phyloP scores from a whole-genome alignment of 371 early-diverging fungal genomes.

The Antonospora locustae region DNA sequence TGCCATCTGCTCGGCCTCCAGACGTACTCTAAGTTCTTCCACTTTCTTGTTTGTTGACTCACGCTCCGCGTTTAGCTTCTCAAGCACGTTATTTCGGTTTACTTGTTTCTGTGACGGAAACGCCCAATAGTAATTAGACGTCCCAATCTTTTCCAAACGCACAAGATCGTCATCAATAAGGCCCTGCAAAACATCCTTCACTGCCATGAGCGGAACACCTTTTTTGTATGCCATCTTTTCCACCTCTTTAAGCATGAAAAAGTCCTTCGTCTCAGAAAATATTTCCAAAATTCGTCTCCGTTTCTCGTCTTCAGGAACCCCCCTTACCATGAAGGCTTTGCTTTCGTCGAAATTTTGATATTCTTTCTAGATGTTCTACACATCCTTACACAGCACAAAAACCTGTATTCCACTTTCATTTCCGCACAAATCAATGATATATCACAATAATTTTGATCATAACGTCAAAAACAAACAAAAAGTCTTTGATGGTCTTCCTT shows the following conservation, averaged over 20 bases:
- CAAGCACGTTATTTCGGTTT: slow-evolving; percentile 8
- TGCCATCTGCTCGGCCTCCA: slow-evolving; percentile 13
- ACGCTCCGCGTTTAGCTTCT: slow-evolving; percentile 18
- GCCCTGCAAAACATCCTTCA: slow-evolving; percentile 71
- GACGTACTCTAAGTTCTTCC: slow-evolving; percentile 5
- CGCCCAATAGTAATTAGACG: slow-evolving; percentile 75
- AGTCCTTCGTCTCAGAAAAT: slow-evolving; percentile 41
- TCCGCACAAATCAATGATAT: too few relatives aligned
- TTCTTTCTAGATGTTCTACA: too few relatives aligned
- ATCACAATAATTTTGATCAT: too few relatives aligned
- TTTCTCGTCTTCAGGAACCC: slow-evolving; percentile 20
- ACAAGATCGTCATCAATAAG: slow-evolving; percentile 75
- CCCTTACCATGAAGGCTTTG: slow-evolving; percentile 12
- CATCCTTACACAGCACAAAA: too few relatives aligned
- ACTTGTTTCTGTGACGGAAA: slow-evolving; percentile 62
- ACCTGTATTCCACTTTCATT: too few relatives aligned
- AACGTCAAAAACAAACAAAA: too few relatives aligned
- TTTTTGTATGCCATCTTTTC: slow-evolving; percentile 75
- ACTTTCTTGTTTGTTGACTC: slow-evolving; percentile 39
- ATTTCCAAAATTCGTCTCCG: slow-evolving; percentile 15
- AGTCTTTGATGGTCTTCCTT: too few relatives aligned
- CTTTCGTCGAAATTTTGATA: too few relatives aligned
- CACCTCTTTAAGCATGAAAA: slow-evolving; percentile 69
- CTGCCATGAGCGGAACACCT: slow-evolving; percentile 67
- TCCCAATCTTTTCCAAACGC: slow-evolving; percentile 73